Base-by-base conservation (phyloP, 164 flowering plant genomes). In the Stephania yunnanensis region DNA sequence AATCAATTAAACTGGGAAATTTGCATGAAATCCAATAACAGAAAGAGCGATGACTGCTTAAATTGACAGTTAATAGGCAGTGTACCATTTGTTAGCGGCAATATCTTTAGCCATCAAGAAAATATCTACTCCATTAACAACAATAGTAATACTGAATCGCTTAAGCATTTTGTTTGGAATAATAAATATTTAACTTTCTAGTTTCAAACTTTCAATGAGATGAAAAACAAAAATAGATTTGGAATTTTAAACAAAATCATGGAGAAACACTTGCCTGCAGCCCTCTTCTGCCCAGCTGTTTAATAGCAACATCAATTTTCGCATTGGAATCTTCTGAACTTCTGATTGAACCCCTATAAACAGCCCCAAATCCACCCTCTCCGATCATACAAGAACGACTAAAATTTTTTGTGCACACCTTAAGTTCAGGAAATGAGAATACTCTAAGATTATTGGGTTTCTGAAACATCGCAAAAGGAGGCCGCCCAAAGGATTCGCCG, bases 291-390 rank as follows among this genome's bases (percentile, higher is more conserved):
- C 95, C 89, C 61, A 96, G 87, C 76, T 91, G 95, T 78, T 96
- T 96, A 5, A 96, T 86, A 4, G 98, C 99, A 75, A 92, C 88
- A 15, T 89, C 89, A 12, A 87, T 44, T 78, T 83, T 94, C 48
- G 48, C 70, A 30, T 82, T 70, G 44, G 94, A 83, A 68, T 93
- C 93, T 31, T 87, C 89, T 20, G 78, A 71, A 71, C 76, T 82
- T 82, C 80, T 90, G 58, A 96, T 86, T n/a, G 80, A 55, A 64
- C 95, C 99, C 76, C 78, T 87, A 72, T 84, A 95, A 48, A 95
- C 99, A 80, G 96, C 86, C 36, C 99, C 98, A 75, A 95, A 95
- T 50, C 99, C 99, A 67, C 99, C 99, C 73, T 95, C 99, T n/a
- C 99, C 99, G 29, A 95, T 48, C 89, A 88, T 80, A 48, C 78